These are phyloP conservation scores for Trametes villosa DNA, from an alignment of 768 basidiomycete genomes.

Conservation along the genomic window DNA sequence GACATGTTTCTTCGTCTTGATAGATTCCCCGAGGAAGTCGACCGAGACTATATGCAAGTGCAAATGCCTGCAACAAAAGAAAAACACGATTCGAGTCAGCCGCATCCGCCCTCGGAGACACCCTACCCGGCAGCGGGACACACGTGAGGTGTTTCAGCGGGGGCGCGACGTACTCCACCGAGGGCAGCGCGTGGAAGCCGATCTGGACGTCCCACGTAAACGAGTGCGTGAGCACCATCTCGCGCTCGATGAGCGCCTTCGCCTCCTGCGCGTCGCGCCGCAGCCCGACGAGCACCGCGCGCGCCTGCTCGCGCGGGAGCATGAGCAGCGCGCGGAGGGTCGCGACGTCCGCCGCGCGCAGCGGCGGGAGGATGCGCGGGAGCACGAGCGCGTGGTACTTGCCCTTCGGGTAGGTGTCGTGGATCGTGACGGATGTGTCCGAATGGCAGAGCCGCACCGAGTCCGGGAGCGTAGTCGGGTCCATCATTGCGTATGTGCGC, in stretches of 20 bases:
- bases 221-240: constrained; percentile 77
- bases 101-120: neutral
- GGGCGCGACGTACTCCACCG: constrained; percentile 71
- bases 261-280: constrained; percentile 58
- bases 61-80: constrained; percentile 56
- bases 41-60: constrained; percentile 87
- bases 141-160: constrained; percentile 5
- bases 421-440: constrained; percentile 61
- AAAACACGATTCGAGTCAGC: neutral
- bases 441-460: constrained; percentile 64
- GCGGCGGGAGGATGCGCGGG: constrained; percentile 49
- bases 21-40: constrained; percentile 66
- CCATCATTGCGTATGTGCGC: constrained; percentile 59
- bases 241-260: constrained; percentile 67
- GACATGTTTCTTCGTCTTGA: constrained; percentile 91
- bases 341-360: constrained; percentile 45
- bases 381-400: constrained; percentile 88
- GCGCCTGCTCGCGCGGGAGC: constrained; percentile 57
- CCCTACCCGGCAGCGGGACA: neutral
- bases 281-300: constrained; percentile 55
- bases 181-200: constrained; percentile 86
- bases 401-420: constrained; percentile 80
- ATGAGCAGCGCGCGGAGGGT: constrained; percentile 61
- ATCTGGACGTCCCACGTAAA: constrained; percentile 78
- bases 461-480: constrained; percentile 57